Evolutionary conservation across 179 eudicot genomes (phyloP), one percentile per base, ranked within the genome.

Genomic region (Silene vulgaris): DNA sequence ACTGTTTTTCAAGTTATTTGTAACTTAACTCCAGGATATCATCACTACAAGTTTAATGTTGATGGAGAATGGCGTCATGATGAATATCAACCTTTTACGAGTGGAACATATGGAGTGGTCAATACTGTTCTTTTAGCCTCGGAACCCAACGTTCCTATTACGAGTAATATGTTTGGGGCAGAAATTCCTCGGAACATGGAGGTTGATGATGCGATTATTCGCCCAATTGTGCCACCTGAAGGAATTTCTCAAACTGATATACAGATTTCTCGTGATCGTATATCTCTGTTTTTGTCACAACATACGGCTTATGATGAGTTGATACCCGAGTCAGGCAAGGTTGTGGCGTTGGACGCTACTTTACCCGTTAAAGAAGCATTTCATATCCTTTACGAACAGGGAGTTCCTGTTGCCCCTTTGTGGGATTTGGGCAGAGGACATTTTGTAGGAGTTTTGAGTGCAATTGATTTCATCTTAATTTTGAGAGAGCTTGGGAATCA

Each of bases 1-100:
- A 84, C 86, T 16, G 87, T 79, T 16, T 92, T 92, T 84, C 96
- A 92, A 84, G 89, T 86, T 77, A 78, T 89, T 62, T 90, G 89
- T 82, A 85, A 81, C 85, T 85, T 92, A 79, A 80, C 91, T 14
- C 93, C 91, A 19, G 97, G 97, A 43, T 82, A 78, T 78, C 97
- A 92, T 74, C 87, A 95, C 97, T 95, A 88, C 85, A 95, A 92
- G 80, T 95, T 92, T 74, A 85, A 88, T 67, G 99, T 95, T 69
- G 99, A 95, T 82, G 99, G 97, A 59, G 96, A 92, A 86, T 92
- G 96, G 97, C 87, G 93, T 75, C 86, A 92, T 84, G 99, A 95
- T 75, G 97, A 88, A 63, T 85, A 81, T 77, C 93, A 84, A 72
- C 90, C 91, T 37, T 84, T 80, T 84, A 85, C 83, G 35, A 90